These are phyloP conservation scores for Neoascochyta sp. DNA, from an alignment of 2,329 filamentous ascomycete species.

Conservation along the genomic window DNA sequence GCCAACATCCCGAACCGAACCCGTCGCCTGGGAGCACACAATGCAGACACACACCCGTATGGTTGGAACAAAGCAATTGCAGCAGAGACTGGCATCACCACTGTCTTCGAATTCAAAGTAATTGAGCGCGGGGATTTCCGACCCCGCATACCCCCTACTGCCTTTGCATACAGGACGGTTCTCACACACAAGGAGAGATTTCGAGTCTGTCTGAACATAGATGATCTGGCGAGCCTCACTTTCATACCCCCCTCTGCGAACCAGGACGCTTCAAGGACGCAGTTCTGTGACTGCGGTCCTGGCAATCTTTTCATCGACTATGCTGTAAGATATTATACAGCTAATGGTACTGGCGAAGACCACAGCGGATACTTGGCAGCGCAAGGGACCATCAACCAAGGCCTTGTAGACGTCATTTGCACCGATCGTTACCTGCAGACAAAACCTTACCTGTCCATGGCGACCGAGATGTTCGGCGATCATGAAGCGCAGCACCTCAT, in stretches of 20 bases:
- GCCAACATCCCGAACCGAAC: constrained; percentile 43
- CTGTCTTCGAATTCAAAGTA: constrained; percentile 57
- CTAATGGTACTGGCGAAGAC: constrained; percentile 51
- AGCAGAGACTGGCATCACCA: constrained; percentile 54
- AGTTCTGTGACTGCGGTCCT: constrained; percentile 56
- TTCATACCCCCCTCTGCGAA: constrained; percentile 53
- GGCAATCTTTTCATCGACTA: constrained; percentile 58
- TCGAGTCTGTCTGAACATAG: constrained; percentile 60
- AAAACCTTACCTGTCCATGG: constrained; percentile 56
- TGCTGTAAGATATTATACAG: constrained; percentile 53
- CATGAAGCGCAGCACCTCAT: constrained; percentile 54
- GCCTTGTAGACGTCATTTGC: constrained; percentile 51
- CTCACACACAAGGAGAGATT: constrained; percentile 56
- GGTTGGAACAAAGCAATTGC: constrained; percentile 57
- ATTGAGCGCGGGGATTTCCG: constrained; percentile 55
- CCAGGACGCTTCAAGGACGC: constrained; percentile 38
- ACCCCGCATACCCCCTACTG: constrained; percentile 55
- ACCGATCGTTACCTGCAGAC: constrained; percentile 49
- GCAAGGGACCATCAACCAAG: constrained; percentile 49
- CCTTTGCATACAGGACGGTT: constrained; percentile 56
- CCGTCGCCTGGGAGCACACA: constrained; percentile 14
- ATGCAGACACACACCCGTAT: constrained; percentile 43
- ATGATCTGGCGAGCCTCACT: constrained; percentile 59
- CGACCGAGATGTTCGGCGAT: constrained; percentile 58
- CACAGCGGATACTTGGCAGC: constrained; percentile 51